phyloP scores from a whole-genome alignment of 2,329 filamentous ascomycete species.

The Ilyonectria sp. region DNA sequence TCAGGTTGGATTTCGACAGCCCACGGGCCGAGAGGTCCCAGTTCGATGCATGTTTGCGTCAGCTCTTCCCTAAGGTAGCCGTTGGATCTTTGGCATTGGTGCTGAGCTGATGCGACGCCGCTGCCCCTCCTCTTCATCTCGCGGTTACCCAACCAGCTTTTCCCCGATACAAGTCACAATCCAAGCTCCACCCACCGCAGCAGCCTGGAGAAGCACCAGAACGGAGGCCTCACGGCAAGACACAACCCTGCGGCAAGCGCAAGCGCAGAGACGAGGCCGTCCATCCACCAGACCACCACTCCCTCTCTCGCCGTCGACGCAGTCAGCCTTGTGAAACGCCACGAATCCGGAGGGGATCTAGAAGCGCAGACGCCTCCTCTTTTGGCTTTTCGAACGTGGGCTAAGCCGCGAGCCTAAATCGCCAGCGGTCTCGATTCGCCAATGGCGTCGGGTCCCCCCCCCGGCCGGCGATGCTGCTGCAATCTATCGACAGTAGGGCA shows the following conservation, averaged over 20 bases:
- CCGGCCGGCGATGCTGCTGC: background rate
- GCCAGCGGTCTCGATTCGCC: background rate
- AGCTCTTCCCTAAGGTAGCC: background rate
- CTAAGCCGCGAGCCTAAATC: background rate
- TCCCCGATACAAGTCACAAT: background rate
- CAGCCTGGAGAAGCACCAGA: background rate
- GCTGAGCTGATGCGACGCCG: background rate
- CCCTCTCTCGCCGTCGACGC: background rate
- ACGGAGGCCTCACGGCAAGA: conserved; percentile 3
- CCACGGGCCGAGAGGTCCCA: background rate
- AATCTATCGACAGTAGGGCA: background rate
- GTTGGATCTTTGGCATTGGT: background rate
- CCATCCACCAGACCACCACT: too few relatives aligned
- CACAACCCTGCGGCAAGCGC: background rate
- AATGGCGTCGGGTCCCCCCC: background rate
- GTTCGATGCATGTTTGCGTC: background rate
- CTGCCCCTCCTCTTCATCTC: background rate
- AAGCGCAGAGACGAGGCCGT: background rate
- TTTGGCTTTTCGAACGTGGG: background rate
- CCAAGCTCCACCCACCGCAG: background rate
- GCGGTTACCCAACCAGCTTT: background rate
- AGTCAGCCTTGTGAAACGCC: conserved; percentile 8
- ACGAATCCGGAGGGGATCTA: background rate
- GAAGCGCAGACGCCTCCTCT: background rate
- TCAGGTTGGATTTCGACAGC: background rate